Percentiles rank a stretch among this genome's conserved stretches.
These are phyloP conservation scores for Apiospora marii DNA, from an alignment of 2,329 filamentous ascomycete species.

Conservation along the genomic window DNA sequence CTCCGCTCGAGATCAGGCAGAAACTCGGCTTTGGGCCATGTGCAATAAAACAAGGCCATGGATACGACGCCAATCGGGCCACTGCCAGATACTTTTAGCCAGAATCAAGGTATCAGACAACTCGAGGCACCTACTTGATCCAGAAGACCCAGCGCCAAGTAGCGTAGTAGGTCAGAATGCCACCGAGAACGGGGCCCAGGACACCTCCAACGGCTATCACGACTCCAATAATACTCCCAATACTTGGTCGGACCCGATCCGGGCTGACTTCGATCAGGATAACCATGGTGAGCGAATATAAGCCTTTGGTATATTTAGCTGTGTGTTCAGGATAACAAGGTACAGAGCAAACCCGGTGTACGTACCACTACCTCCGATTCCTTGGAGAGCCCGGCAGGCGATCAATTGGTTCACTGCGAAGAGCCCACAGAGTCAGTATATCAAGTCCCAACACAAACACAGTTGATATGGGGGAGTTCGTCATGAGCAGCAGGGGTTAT, in stretches of 20 bases:
- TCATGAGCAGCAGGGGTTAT: no score
- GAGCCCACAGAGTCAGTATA: not conserved
- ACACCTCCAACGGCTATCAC: slow-evolving; percentile 58
- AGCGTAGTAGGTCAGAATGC: slow-evolving; percentile 56
- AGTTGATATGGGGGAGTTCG: not conserved
- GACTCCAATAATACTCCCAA: slow-evolving; percentile 57
- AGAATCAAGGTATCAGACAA: not conserved
- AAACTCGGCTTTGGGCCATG: slow-evolving; percentile 57
- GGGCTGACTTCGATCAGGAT: slow-evolving; percentile 61
- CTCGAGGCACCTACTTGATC: slow-evolving; percentile 57
- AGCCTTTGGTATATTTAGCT: slow-evolving; percentile 41
- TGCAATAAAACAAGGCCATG: slow-evolving; percentile 53
- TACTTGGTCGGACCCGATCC: slow-evolving; percentile 46
- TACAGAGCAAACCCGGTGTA: not conserved
- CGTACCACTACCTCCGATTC: slow-evolving; percentile 59
- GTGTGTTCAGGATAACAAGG: not conserved
- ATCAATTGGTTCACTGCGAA: slow-evolving; percentile 53
- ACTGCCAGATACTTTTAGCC: slow-evolving; percentile 40
- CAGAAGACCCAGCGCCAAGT: slow-evolving; percentile 66
- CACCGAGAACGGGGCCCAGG: slow-evolving; percentile 60
- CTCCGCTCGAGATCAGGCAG: slow-evolving; percentile 48
- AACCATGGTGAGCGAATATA: slow-evolving; percentile 65
- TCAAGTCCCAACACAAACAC: not conserved
- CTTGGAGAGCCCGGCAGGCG: slow-evolving; percentile 57
- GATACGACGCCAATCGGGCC: slow-evolving; percentile 59